These are phyloP conservation scores for Pseudopyricularia javanii DNA, from an alignment of 2,329 filamentous ascomycete genomes.

Conservation along the genomic window DNA sequence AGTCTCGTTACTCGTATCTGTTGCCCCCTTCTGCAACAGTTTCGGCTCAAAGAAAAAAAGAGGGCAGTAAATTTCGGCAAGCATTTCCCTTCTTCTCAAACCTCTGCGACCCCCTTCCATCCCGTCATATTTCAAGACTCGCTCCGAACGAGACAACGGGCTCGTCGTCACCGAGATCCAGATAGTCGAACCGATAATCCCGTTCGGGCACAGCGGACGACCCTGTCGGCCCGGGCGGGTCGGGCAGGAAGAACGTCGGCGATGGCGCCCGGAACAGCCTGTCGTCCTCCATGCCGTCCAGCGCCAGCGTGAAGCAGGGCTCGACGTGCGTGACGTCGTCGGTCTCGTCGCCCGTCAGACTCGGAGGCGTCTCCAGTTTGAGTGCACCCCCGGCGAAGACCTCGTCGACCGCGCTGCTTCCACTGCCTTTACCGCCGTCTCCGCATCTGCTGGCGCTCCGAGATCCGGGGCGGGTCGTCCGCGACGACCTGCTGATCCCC, in stretches of 20 bases:
- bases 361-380: not conserved
- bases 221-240: not conserved
- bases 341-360: not conserved
- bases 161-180: not conserved
- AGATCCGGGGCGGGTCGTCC: not conserved
- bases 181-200: conserved; percentile 1
- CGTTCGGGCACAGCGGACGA: not conserved
- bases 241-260: conserved; percentile 1
- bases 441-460: not conserved
- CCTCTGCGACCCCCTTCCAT: not conserved
- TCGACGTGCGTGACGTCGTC: not conserved
- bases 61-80: no score
- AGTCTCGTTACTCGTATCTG: no score
- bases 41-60: no score
- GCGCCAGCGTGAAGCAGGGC: not conserved
- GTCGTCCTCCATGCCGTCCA: not conserved
- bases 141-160: not conserved
- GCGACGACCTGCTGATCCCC: not conserved
- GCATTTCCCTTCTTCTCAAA: not conserved
- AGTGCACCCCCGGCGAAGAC: not conserved
- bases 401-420: not conserved
- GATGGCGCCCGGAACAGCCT: not conserved
- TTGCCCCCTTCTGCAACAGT: no score
- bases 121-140: not conserved
- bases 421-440: not conserved